Conservation (phyloP, 2,329 filamentous ascomycete species). For the Fusarium penzigii region DNA sequence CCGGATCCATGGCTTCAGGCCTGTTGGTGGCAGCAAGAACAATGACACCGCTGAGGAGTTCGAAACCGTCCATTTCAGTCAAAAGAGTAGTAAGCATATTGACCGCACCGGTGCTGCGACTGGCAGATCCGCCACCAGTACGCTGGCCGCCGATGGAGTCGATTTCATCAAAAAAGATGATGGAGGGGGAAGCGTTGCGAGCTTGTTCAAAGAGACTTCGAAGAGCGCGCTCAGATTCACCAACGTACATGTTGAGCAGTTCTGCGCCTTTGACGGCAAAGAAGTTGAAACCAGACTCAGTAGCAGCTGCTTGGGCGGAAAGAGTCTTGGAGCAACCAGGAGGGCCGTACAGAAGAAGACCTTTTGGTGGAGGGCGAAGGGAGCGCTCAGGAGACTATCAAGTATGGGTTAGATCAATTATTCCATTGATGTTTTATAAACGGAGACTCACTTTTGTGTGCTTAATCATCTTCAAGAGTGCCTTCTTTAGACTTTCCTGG, state of each 20-base stretch:
- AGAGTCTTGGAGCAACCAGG: constrained; percentile 95
- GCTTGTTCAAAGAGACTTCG: constrained; percentile 86
- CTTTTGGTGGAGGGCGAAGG: constrained; percentile 67
- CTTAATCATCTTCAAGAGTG: constrained; percentile 53
- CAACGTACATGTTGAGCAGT: constrained; percentile 94
- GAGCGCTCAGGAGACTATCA: constrained; percentile 35
- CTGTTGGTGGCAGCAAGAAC: constrained; percentile 91
- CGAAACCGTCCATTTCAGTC: constrained; percentile 95
- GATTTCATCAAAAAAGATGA: constrained; percentile 97
- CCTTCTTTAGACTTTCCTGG: constrained; percentile 71
- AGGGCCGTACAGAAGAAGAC: constrained; percentile 86
- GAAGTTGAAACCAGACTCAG: constrained; percentile 89
- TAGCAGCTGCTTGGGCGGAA: constrained; percentile 86
- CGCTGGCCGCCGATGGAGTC: constrained; percentile 73
- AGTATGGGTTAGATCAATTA: constrained; percentile 5
- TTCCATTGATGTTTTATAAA: background rate
- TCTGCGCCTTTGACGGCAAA: constrained; percentile 93
- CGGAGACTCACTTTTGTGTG: constrained; percentile 34
- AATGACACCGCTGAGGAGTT: constrained; percentile 78
- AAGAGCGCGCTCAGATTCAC: constrained; percentile 85
- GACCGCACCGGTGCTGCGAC: constrained; percentile 52
- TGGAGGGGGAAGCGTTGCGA: constrained; percentile 80
- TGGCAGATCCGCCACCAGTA: constrained; percentile 42
- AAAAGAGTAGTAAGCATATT: constrained; percentile 88
- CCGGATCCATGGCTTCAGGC: constrained; percentile 82